A percentile compares a stretch with the other conserved stretches of the same genome.
Conservation (phyloP, 139 green algal genomes). For the Monoraphidium neglectum region DNA sequence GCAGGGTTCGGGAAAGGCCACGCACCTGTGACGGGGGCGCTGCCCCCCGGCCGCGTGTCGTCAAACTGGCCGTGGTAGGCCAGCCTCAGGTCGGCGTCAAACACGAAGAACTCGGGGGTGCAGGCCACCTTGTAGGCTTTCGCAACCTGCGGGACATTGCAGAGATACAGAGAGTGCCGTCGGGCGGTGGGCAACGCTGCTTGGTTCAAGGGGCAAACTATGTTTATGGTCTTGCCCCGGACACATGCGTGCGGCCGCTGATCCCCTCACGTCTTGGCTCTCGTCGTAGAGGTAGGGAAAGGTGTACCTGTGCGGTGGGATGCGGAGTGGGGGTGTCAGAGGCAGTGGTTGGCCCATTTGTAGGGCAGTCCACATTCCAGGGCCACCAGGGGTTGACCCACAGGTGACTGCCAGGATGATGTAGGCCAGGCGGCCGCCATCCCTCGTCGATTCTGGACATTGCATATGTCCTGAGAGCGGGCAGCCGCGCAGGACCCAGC, state of each 20-base stretch:
- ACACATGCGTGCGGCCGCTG: too few relatives aligned
- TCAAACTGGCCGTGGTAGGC: conserved; percentile 87
- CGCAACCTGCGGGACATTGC: conserved; percentile 64
- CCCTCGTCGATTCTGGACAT: too few relatives aligned
- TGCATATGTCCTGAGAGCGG: not conserved
- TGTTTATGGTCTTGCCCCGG: too few relatives aligned
- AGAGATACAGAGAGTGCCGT: conserved; percentile 51
- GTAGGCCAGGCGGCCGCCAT: too few relatives aligned
- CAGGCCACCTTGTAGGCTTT: conserved; percentile 76
- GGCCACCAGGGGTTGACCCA: not conserved
- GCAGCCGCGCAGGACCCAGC: not conserved
- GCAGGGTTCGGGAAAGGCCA: too few relatives aligned
- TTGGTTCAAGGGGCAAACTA: too few relatives aligned
- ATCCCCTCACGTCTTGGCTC: too few relatives aligned
- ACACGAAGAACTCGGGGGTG: conserved; percentile 82
- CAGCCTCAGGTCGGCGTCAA: conserved; percentile 58
- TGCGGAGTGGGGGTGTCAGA: not conserved
- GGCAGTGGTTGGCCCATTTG: not conserved
- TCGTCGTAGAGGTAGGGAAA: conserved; percentile 62
- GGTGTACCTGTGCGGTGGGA: not conserved
- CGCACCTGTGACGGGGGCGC: too few relatives aligned
- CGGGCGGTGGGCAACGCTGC: too few relatives aligned
- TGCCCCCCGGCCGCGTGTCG: conserved; percentile 2
- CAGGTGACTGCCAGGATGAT: too few relatives aligned
- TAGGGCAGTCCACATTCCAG: not conserved